A percentile compares a stretch with the other conserved stretches of the same genome.
These are phyloP conservation scores for Euphorbia schlechtendalii DNA, from an alignment of 441 rosid genomes.

Conservation along the genomic window DNA sequence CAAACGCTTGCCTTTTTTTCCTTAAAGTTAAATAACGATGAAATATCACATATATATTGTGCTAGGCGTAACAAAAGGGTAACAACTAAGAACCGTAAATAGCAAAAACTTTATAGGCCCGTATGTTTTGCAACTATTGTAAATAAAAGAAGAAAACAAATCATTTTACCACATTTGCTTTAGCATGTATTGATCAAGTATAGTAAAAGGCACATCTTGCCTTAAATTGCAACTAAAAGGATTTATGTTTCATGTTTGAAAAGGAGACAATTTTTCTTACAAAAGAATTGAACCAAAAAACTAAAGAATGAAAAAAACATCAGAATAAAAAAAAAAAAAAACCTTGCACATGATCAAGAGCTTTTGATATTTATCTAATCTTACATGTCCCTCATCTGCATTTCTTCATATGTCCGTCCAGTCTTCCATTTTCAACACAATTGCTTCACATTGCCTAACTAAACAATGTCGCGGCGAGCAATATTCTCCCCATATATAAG, in stretches of 20 bases:
- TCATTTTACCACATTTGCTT: not conserved
- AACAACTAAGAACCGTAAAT: not conserved
- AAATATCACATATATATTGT: no score
- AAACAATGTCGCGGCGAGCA: slow-evolving; percentile 10
- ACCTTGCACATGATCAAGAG: slow-evolving; percentile 24
- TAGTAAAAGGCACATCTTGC: slow-evolving; percentile 4
- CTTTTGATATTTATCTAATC: slow-evolving; percentile 26
- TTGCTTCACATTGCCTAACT: slow-evolving; percentile 13
- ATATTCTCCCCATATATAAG: slow-evolving; percentile 1
- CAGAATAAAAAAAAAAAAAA: not conserved
- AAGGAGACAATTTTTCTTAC: slow-evolving; percentile 36
- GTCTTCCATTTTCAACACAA: slow-evolving; percentile 13
- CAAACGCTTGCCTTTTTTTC: not conserved
- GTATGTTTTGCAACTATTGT: not conserved
- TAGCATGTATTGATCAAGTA: not conserved
- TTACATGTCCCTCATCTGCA: slow-evolving; percentile 23
- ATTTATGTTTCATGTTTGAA: slow-evolving; percentile 25
- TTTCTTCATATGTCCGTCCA: slow-evolving; percentile 30
- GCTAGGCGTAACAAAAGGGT: not conserved
- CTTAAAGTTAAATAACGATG: not conserved
- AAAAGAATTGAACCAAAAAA: slow-evolving; percentile 45
- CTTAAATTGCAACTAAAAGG: slow-evolving; percentile 24
- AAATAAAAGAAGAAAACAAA: not conserved
- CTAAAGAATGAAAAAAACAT: slow-evolving; percentile 18
- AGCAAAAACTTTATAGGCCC: not conserved